A percentile compares a stretch with the other conserved stretches of the same genome.
phyloP scores from a whole-genome alignment of 148 eudicot species.

The Rhododendron griersonianum region DNA sequence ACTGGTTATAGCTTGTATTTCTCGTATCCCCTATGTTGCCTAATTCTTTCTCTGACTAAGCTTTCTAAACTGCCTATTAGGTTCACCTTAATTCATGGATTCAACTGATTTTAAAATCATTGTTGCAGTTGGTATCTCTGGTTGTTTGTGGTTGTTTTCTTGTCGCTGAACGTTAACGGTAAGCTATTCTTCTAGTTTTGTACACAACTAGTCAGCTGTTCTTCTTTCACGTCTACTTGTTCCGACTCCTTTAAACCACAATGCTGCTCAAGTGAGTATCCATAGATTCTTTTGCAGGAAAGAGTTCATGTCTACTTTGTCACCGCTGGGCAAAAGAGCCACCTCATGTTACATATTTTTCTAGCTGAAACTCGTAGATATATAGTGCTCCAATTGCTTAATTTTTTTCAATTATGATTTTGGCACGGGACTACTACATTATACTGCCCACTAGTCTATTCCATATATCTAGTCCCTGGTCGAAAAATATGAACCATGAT shows the following conservation, averaged over 20 bases:
- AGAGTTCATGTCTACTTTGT: background rate
- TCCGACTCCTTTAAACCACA: background rate
- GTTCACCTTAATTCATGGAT: background rate
- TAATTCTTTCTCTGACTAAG: background rate
- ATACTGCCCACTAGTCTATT: no score
- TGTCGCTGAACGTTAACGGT: conserved; percentile 85
- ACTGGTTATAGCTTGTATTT: background rate
- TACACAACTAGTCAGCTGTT: background rate
- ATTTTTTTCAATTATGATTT: background rate
- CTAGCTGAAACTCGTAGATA: background rate
- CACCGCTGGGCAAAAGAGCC: background rate
- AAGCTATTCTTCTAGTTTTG: conserved; percentile 13
- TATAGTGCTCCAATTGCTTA: background rate
- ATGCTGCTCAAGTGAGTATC: background rate
- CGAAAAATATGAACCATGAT: background rate
- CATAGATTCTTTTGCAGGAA: background rate
- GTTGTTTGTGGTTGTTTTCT: conserved; percentile 82
- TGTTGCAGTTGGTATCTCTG: conserved; percentile 96
- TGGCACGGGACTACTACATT: background rate
- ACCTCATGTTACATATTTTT: background rate
- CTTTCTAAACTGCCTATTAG: no score
- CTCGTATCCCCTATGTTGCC: background rate
- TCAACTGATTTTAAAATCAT: conserved; percentile 3
- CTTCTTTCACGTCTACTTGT: background rate
- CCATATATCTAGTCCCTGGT: background rate